Evolutionary conservation across 1,284 basidiomycete genomes (phyloP).

Genomic region (Cutaneotrichosporon sp.): DNA sequence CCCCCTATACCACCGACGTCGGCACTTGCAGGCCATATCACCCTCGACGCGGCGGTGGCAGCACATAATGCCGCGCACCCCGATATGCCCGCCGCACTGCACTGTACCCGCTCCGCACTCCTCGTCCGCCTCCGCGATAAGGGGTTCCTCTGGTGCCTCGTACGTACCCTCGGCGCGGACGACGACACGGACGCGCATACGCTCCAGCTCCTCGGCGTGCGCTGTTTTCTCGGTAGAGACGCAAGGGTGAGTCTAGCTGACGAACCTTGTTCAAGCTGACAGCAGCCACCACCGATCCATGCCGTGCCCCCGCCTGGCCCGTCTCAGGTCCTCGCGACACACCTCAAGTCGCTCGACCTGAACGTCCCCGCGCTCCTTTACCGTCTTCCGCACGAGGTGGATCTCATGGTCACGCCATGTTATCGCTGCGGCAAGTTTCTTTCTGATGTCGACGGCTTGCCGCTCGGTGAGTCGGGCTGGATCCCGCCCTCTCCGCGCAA

Average conservation of each 20-base stretch:
- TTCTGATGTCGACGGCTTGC: conserved; percentile 13
- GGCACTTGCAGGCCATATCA: background rate
- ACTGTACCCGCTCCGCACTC: conserved; percentile 4
- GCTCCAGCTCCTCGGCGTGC: conserved; percentile 5
- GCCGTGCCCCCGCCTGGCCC: conserved; percentile 13
- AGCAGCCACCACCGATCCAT: conserved; percentile 18
- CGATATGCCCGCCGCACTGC: background rate
- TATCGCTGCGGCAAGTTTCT: conserved; percentile 10
- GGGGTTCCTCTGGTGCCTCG: conserved; percentile 8
- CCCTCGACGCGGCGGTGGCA: conserved; percentile 1
- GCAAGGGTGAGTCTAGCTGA: conserved; percentile 4
- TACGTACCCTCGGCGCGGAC: conserved; percentile 2
- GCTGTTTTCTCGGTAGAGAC: conserved; percentile 7
- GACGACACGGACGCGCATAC: conserved; percentile 1
- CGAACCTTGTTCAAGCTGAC: background rate
- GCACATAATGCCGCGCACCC: conserved; percentile 4
- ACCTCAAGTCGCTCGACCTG: conserved; percentile 9
- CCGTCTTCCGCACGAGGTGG: conserved; percentile 6
- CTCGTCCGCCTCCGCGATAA: conserved; percentile 4
- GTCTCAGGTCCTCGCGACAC: conserved; percentile 4
- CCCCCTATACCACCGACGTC: conserved; percentile 4
- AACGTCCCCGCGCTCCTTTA: conserved; percentile 10
- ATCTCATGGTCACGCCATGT: conserved; percentile 5
- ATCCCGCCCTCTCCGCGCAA: background rate
- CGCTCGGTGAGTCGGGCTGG: conserved; percentile 6